phyloP scores from a whole-genome alignment of 148 eudicot species.

The Rhododendron williamsianum region DNA sequence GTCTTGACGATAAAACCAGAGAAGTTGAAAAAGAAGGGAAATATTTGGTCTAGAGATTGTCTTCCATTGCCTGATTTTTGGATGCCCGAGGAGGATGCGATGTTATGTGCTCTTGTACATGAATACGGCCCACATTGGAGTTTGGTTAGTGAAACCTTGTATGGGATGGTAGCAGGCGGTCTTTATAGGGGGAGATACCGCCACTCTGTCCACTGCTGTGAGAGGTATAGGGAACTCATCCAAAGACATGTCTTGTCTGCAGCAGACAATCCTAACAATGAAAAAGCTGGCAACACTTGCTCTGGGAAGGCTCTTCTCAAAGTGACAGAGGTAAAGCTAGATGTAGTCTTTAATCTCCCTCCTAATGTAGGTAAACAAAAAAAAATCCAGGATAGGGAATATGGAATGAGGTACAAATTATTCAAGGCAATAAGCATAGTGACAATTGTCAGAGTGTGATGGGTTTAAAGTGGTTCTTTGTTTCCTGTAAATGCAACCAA shows the following conservation, averaged over 20 bases:
- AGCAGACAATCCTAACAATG: slow-evolving; percentile 52
- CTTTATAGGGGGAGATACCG: slow-evolving; percentile 77
- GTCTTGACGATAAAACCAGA: slow-evolving; percentile 67
- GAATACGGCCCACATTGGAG: slow-evolving; percentile 93
- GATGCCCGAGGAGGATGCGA: slow-evolving; percentile 84
- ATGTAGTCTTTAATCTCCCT: neutral
- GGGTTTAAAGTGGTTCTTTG: slow-evolving; percentile 1
- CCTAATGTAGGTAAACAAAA: neutral
- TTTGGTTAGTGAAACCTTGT: slow-evolving; percentile 77
- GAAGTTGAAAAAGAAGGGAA: slow-evolving; percentile 67
- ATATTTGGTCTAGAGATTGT: slow-evolving; percentile 69
- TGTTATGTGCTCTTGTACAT: slow-evolving; percentile 83
- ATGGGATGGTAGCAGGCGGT: slow-evolving; percentile 89
- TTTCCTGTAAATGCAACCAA: slow-evolving; percentile 8
- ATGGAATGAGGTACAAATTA: neutral
- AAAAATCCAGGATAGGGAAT: neutral
- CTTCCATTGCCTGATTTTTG: slow-evolving; percentile 78
- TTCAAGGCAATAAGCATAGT: neutral
- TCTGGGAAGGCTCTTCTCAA: slow-evolving; percentile 68
- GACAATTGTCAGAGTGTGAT: neutral
- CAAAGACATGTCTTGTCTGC: slow-evolving; percentile 64
- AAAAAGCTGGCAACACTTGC: slow-evolving; percentile 47
- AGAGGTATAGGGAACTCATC: slow-evolving; percentile 87
- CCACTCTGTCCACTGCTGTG: slow-evolving; percentile 86
- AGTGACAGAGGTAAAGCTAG: slow-evolving; percentile 83